phyloP scores from a whole-genome alignment of 108 stramenopile genomes.

The Cyclotella distinguenda region DNA sequence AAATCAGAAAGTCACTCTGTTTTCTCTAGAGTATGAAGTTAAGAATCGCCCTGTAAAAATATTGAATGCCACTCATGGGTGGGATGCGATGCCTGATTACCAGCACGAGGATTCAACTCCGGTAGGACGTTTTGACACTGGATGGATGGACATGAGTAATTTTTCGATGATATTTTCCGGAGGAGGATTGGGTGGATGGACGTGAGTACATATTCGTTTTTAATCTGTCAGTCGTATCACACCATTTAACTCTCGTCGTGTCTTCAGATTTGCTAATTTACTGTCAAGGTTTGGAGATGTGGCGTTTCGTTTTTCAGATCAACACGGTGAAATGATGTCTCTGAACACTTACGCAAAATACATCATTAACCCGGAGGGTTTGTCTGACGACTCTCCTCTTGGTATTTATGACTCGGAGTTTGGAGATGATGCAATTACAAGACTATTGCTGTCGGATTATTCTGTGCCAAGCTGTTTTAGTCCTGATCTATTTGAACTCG shows the following conservation, averaged over 20 bases:
- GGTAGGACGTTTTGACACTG: background rate
- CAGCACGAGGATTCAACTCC: background rate
- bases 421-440: conserved; percentile 50
- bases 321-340: conserved; percentile 75
- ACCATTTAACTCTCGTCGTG: background rate
- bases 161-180: conserved; percentile 22
- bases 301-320: conserved; percentile 74
- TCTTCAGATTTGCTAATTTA: conserved; percentile 49
- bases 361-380: conserved; percentile 52
- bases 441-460: conserved; percentile 56
- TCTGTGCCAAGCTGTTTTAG: conserved; percentile 69
- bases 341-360: conserved; percentile 73
- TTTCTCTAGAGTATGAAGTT: conserved; percentile 57
- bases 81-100: conserved; percentile 60
- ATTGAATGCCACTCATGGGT: conserved; percentile 57
- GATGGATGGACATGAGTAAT: conserved; percentile 24
- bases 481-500: conserved; percentile 69
- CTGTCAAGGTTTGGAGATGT: conserved; percentile 62
- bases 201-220: conserved; percentile 18
- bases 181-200: conserved; percentile 47
- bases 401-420: conserved; percentile 85
- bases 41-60: conserved; percentile 73
- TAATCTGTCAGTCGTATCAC: background rate
- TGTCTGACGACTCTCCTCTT: conserved; percentile 75
- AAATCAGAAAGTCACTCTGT: conserved; percentile 36